These are phyloP conservation scores for Melampsora abietis-canadensis DNA, from an alignment of 1,284 basidiomycete species.

Conservation along the genomic window DNA sequence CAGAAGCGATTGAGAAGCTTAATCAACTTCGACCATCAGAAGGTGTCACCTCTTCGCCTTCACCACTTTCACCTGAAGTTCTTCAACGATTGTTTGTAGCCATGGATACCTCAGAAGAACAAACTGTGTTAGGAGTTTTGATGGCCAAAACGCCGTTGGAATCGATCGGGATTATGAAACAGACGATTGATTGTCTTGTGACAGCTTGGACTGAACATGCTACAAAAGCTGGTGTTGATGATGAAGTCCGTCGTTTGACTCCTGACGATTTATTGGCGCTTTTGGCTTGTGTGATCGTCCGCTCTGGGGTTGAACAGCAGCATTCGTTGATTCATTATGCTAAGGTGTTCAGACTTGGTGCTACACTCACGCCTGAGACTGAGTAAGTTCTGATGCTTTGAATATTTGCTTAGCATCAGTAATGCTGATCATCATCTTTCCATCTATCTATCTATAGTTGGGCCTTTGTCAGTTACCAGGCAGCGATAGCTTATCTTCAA, in stretches of 20 bases:
- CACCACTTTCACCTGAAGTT: slow-evolving; percentile 35
- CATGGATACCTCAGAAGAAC: slow-evolving; percentile 43
- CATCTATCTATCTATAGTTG: slow-evolving; percentile 23
- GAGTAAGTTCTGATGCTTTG: slow-evolving; percentile 24
- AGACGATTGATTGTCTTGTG: slow-evolving; percentile 42
- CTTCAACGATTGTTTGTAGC: slow-evolving; percentile 43
- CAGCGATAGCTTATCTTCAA: slow-evolving; percentile 43
- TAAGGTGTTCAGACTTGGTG: slow-evolving; percentile 39
- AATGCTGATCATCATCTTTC: neutral
- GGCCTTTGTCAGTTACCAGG: slow-evolving; percentile 44
- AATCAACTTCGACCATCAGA: slow-evolving; percentile 41
- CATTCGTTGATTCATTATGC: slow-evolving; percentile 42
- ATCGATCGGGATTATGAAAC: slow-evolving; percentile 43
- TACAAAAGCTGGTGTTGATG: slow-evolving; percentile 38
- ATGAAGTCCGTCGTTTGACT: slow-evolving; percentile 39
- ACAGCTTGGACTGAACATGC: slow-evolving; percentile 34
- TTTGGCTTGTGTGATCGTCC: slow-evolving; percentile 43
- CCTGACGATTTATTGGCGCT: slow-evolving; percentile 42
- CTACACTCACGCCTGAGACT: slow-evolving; percentile 36
- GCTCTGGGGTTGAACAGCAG: slow-evolving; percentile 42
- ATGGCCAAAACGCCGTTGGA: slow-evolving; percentile 41
- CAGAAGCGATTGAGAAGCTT: slow-evolving; percentile 39
- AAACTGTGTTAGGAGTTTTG: slow-evolving; percentile 32
- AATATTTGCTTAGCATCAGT: neutral
- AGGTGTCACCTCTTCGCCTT: slow-evolving; percentile 13